phyloP scores from a whole-genome alignment of 139 green algal genomes.

The Chlorella sp. region DNA sequence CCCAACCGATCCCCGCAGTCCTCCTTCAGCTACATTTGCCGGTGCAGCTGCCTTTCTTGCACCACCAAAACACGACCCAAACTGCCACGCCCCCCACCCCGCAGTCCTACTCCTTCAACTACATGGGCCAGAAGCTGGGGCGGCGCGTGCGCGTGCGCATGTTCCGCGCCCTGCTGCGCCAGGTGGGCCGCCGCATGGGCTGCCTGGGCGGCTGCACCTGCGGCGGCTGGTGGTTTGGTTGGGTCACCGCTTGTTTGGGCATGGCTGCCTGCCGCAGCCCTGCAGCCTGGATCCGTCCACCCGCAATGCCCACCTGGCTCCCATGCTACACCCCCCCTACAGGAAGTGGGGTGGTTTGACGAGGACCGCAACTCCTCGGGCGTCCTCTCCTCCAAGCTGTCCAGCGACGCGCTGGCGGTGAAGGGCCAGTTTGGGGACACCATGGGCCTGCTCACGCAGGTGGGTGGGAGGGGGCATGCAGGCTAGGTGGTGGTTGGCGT shows the following conservation, averaged over 20 bases:
- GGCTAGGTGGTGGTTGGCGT: too few species aligned
- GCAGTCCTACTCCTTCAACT: constrained; percentile 50
- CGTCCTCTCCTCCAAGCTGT: constrained; percentile 60
- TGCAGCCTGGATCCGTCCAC: not conserved
- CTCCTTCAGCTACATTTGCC: not conserved
- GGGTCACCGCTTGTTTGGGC: too few species aligned
- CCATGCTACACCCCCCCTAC: constrained; percentile 53
- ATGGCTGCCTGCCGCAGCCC: not conserved
- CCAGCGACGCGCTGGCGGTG: constrained; percentile 62
- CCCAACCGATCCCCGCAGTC: not conserved
- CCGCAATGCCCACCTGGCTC: too few species aligned
- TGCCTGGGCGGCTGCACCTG: not conserved
- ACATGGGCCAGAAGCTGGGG: constrained; percentile 67
- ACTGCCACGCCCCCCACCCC: too few species aligned
- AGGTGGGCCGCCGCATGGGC: constrained; percentile 49
- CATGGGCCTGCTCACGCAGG: constrained; percentile 49
- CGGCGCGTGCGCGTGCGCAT: constrained; percentile 67
- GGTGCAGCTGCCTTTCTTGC: too few species aligned
- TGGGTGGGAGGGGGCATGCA: not conserved
- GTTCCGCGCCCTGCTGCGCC: constrained; percentile 65
- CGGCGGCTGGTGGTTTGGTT: not conserved
- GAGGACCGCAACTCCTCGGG: constrained; percentile 61
- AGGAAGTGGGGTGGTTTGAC: constrained; percentile 66
- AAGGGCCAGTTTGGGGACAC: constrained; percentile 54
- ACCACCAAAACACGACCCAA: too few species aligned